phyloP scores from a whole-genome alignment of 495 filamentous ascomycete species.

The Talaromyces stipitatus region DNA sequence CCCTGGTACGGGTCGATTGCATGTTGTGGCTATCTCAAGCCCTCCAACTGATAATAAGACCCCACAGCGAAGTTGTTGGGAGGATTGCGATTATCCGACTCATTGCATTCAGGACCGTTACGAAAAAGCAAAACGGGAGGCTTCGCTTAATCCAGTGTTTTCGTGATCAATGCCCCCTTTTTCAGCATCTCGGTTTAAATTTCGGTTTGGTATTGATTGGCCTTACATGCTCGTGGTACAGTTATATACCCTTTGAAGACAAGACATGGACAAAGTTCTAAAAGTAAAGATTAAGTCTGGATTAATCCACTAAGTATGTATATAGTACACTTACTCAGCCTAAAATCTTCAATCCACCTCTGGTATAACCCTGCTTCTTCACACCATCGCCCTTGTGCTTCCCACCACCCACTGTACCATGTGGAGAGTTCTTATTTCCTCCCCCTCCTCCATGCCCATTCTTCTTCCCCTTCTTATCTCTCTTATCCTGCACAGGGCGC shows the following conservation, averaged over 20 bases:
- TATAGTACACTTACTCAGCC: slow-evolving; percentile 42
- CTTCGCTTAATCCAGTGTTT: background rate
- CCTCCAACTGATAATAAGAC: background rate
- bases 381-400: slow-evolving; percentile 56
- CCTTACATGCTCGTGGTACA: background rate
- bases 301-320: background rate
- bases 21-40: background rate
- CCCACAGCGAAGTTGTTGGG: background rate
- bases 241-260: background rate
- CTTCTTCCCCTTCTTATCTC: slow-evolving; percentile 37
- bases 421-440: slow-evolving; percentile 17
- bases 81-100: slow-evolving; percentile 2
- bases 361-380: slow-evolving; percentile 73
- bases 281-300: background rate
- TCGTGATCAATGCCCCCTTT: background rate
- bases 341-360: slow-evolving; percentile 68
- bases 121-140: background rate
- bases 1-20: background rate
- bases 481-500: slow-evolving; percentile 50
- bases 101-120: slow-evolving; percentile 8
- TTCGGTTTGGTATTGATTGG: background rate
- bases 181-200: background rate
- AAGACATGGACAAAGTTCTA: background rate
- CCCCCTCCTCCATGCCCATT: slow-evolving; percentile 24
- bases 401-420: slow-evolving; percentile 16